Base-by-base conservation (phyloP, 257 asterid species). In the Nyctanthes arbortristis region DNA sequence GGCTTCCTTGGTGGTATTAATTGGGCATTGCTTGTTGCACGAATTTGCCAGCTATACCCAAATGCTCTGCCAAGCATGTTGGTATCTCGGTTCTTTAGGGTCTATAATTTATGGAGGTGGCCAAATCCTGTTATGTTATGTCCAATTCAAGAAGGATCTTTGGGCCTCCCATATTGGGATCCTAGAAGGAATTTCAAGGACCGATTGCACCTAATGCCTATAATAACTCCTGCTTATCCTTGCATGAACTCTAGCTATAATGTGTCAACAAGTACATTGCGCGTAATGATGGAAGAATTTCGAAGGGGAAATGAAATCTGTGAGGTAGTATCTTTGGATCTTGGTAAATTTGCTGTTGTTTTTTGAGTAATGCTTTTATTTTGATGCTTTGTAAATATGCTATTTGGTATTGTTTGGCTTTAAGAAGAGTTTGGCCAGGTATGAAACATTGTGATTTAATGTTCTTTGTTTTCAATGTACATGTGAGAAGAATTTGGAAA, bases 181-280 rank as follows among this genome's bases (percentile, higher is more conserved):
- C 96, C 97, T 61, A 88, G 97, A 0, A 91, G 80, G 77, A 84
- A 94, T 68, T 96, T 84, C 62, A 75, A 91, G 92, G 99, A 94
- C 54, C 79, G 99, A 2, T 80, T 67, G 68, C 97, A 94, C 78
- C 90, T 75, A 55, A 94, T 94, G 99, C 96, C 99, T 25, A 92
- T 94, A 68, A 91, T 94, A 72, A 94, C 99, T 35, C 99, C 99
- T 74, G 96, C 92, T 18, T 94, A 94, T 81, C 99, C 99, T 32
- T 94, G 96, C 85, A 91, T 94, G 99, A 94, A 94, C 73, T 91
- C 99, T 30, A 94, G 99, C 81, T 94, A 91, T 81, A 94, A 94
- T 45, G 98, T 89, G 31, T 94, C 98, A 30, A 75, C 93, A 34
- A 94, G 96, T 78, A 94, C 99, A 20, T 91, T 91, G 24, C 83